phyloP scores from a whole-genome alignment of 257 asterid genomes.

The Primulina tabacum region DNA sequence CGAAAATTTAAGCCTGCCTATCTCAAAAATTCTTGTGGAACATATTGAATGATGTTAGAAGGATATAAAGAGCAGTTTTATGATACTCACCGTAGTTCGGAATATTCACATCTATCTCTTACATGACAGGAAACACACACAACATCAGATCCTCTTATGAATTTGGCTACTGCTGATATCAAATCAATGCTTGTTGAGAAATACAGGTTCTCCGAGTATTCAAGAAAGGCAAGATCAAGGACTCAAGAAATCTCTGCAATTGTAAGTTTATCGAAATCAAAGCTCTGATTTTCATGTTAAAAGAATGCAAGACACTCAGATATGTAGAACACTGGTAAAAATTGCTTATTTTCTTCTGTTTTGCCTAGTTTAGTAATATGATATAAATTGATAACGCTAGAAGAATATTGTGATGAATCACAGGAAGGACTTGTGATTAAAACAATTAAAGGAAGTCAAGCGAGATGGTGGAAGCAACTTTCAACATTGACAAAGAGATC shows the following conservation, averaged over 20 bases:
- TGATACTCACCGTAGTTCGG: neutral
- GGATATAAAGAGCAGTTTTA: neutral
- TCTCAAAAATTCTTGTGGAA: neutral
- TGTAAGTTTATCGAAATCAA: conserved; percentile 35
- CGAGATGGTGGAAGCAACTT: conserved; percentile 85
- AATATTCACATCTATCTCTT: neutral
- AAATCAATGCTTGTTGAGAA: conserved; percentile 59
- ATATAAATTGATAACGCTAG: too few species aligned
- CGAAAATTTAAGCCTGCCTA: neutral
- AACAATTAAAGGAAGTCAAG: conserved; percentile 72
- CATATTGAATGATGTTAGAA: conserved; percentile 4
- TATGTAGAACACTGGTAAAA: neutral
- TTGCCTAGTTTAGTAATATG: neutral
- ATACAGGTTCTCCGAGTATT: conserved; percentile 64
- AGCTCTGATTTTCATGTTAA: neutral
- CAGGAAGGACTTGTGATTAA: conserved; percentile 69
- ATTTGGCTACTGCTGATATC: conserved; percentile 74
- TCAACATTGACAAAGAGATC: conserved; percentile 67
- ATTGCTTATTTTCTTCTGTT: neutral
- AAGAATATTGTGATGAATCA: conserved; percentile 22
- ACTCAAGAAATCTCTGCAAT: conserved; percentile 43
- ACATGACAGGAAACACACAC: conserved; percentile 49
- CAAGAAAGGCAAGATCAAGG: conserved; percentile 41
- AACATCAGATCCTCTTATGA: conserved; percentile 61
- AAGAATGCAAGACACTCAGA: neutral